Evolutionary conservation across 169 alveolate species (phyloP), one percentile per base, ranked within the genome.

Genomic region (Miamiensis avidus): DNA sequence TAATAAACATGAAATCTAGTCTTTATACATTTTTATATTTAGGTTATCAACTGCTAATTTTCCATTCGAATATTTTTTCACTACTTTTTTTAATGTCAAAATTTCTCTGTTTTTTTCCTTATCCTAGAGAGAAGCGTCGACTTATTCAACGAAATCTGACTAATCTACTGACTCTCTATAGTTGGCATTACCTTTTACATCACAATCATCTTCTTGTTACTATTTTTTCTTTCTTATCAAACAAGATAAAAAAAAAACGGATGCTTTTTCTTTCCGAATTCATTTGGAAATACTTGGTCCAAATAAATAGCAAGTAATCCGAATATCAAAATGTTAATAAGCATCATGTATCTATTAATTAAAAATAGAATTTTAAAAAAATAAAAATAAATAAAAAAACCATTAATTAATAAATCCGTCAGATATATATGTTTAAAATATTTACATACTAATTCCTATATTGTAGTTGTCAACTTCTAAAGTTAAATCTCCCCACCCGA

Each of bases 1-100:
- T 75, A 94, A 78, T 25, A 94, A 84, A 27, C 91, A 86, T 88
- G 91, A 93, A 25, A 95, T 89, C 79, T 91, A 93, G 49, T 89
- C 95, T n/a, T 82, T 79, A 30, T 64, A 81, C 72, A 94, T 89
- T 74, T 84, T 77, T 29, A 92, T 31, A 30, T 76, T 76, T 1
- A 88, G 75, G 64, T 82, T 83, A 69, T 88, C 81, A 29, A 86
- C 91, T 49, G 91, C 92, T 75, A 27, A 76, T 85, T 87, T 89
- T 29, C 81, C 92, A 84, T 83, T 82, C 31, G 76, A 78, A 30
- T 75, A 83, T 75, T 34, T 32, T 83, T 83, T 83, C 0, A 75
- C 83, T 27, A 83, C 31, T 0, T 49, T 25, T 83, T 65, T 29
- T 0, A 83, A 30, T 75, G 26, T 74, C 65, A 79, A 74, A 79